Evolutionary conservation across 768 basidiomycete genomes (phyloP).

Genomic region (Naematelia encephala): DNA sequence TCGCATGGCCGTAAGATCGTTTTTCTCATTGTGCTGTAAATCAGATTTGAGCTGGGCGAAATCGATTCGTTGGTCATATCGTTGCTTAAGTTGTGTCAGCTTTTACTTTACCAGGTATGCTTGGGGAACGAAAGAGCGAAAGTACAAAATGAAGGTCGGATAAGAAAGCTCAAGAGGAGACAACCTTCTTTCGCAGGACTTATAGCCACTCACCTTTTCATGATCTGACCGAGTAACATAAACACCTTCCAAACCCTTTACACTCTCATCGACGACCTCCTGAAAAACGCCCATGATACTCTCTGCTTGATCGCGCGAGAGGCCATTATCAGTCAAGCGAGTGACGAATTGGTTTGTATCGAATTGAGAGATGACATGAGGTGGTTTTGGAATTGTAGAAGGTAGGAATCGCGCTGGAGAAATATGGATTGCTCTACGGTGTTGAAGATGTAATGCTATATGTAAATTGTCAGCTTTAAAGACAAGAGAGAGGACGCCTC

Average conservation of each 20-base stretch:
- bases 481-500: background rate
- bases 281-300: conserved; percentile 97
- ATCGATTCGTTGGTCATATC: conserved; percentile 64
- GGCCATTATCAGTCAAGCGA: conserved; percentile 79
- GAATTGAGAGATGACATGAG: conserved; percentile 60
- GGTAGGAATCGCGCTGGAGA: background rate
- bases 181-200: background rate
- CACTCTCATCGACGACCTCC: conserved; percentile 94
- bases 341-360: conserved; percentile 95
- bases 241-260: conserved; percentile 89
- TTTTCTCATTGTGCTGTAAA: conserved; percentile 92
- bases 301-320: conserved; percentile 87
- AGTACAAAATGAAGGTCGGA: background rate
- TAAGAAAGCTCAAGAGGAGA: background rate
- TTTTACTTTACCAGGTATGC: background rate
- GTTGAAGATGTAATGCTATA: background rate
- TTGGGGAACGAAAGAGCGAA: background rate
- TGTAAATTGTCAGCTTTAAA: background rate
- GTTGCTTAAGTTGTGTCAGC: conserved; percentile 35
- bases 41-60: conserved; percentile 96
- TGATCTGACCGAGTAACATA: conserved; percentile 96
- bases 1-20: conserved; percentile 90
- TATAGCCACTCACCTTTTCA: conserved; percentile 68
- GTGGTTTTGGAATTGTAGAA: background rate
- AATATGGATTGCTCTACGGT: background rate